Conservation (phyloP, 352 stramenopile species). For the Pelagophyceae sp. region DNA sequence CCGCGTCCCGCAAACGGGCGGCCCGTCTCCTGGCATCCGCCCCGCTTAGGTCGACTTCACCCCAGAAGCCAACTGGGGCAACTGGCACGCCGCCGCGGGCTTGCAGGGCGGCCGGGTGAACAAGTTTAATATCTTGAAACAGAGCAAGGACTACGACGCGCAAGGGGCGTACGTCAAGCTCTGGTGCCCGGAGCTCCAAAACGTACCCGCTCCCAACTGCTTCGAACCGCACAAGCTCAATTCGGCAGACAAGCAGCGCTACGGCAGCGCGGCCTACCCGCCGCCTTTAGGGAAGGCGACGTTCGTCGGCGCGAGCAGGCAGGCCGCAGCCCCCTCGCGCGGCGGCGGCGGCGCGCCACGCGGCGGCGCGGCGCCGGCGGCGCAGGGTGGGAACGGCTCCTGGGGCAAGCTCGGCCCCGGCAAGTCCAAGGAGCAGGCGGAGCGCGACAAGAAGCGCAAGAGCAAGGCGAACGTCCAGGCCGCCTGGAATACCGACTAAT, state of each 20-base stretch:
- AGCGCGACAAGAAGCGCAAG: too few species aligned
- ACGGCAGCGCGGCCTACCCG: not conserved
- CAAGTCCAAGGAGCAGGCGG: too few species aligned
- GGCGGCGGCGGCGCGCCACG: too few species aligned
- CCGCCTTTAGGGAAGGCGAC: too few species aligned
- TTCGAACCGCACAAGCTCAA: not conserved
- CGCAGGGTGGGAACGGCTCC: too few species aligned
- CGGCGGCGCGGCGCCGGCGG: too few species aligned
- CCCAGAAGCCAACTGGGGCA: slow-evolving; percentile 69
- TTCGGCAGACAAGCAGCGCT: not conserved
- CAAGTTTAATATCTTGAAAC: slow-evolving; percentile 72
- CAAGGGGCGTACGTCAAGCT: slow-evolving; percentile 60
- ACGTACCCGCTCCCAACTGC: slow-evolving; percentile 19
- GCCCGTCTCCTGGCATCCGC: too few species aligned
- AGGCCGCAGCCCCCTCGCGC: too few species aligned
- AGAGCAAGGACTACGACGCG: slow-evolving; percentile 66
- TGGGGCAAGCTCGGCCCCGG: too few species aligned
- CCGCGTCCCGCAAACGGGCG: too few species aligned
- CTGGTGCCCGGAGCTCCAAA: slow-evolving; percentile 55
- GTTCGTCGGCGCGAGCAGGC: too few species aligned
- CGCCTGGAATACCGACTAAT: not conserved
- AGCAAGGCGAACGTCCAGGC: not conserved
- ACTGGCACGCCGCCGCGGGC: slow-evolving; percentile 46
- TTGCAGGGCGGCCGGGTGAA: slow-evolving; percentile 63
- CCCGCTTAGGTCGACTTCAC: slow-evolving; percentile 84